Evolutionary conservation across 1,284 basidiomycete species (phyloP).

Genomic region (Boletus smithii): DNA sequence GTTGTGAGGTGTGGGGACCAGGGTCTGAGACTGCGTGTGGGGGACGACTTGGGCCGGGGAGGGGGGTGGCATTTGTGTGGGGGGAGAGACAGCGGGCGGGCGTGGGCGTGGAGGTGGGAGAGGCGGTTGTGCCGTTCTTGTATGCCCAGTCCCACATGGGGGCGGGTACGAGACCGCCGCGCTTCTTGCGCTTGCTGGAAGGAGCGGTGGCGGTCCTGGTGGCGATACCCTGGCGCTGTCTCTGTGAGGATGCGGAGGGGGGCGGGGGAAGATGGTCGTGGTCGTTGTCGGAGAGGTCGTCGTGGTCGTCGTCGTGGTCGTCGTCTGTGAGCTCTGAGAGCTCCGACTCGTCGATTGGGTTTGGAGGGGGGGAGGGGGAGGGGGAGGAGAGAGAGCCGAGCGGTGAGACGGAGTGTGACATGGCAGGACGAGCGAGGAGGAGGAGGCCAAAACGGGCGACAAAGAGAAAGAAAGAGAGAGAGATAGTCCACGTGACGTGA

Average conservation of each 20-base stretch:
- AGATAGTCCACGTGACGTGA: conserved; percentile 18
- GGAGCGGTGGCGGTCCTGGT: conserved; percentile 19
- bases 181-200: conserved; percentile 48
- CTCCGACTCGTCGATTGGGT: conserved; percentile 58
- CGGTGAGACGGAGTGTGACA: conserved; percentile 34
- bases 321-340: conserved; percentile 79
- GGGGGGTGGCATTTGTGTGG: not conserved
- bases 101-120: conserved; percentile 8
- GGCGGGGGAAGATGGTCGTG: conserved; percentile 25
- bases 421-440: conserved; percentile 9
- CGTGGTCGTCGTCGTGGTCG: conserved; percentile 48
- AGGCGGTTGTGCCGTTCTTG: conserved; percentile 33
- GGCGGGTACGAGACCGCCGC: conserved; percentile 64
- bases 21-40: too few species aligned
- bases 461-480: conserved; percentile 16
- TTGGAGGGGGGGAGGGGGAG: conserved; percentile 38
- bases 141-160: conserved; percentile 77
- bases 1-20: too few species aligned
- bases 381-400: conserved; percentile 60
- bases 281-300: conserved; percentile 19
- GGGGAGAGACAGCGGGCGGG: conserved; percentile 10
- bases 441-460: conserved; percentile 16
- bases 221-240: conserved; percentile 7
- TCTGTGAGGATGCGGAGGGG: conserved; percentile 7
- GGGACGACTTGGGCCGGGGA: conserved; percentile 15